Evolutionary conservation across 495 filamentous ascomycete genomes (phyloP).

Genomic region (Lasiosphaeriaceae sp.): DNA sequence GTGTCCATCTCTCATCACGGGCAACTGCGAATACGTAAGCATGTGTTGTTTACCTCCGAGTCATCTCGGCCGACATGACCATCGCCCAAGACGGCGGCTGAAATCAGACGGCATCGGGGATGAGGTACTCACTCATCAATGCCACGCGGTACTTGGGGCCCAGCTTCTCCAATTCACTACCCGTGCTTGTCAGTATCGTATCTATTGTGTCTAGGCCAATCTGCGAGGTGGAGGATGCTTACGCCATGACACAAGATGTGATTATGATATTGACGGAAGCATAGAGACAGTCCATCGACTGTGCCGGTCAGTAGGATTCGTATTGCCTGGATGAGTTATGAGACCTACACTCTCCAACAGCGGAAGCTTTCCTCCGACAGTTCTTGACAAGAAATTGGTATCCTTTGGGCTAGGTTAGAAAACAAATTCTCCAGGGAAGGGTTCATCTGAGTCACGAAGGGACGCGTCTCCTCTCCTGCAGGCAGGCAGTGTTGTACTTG

Average conservation of each 20-base stretch:
- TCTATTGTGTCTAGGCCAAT: background rate
- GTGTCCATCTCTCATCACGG: conserved; percentile 85
- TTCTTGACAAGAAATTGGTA: conserved; percentile 92
- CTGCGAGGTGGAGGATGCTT: background rate
- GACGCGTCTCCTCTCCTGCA: conserved; percentile 1
- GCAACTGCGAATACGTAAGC: conserved; percentile 53
- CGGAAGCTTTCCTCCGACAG: conserved; percentile 85
- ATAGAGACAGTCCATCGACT: conserved; percentile 69
- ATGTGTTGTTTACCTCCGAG: background rate
- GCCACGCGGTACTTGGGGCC: conserved; percentile 87
- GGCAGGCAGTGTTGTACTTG: too few relatives aligned
- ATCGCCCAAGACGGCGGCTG: too few relatives aligned
- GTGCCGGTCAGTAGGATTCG: background rate
- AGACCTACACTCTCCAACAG: conserved; percentile 62
- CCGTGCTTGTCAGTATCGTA: conserved; percentile 41
- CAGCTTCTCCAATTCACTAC: conserved; percentile 78
- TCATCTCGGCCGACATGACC: too few relatives aligned
- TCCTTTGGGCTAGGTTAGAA: conserved; percentile 40
- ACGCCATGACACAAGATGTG: conserved; percentile 59
- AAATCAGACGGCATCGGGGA: background rate
- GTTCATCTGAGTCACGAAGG: too few relatives aligned
- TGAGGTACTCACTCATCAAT: conserved; percentile 45
- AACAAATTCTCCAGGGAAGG: background rate
- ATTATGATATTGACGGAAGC: conserved; percentile 67
- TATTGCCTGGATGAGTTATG: background rate